Evolutionary conservation across 208 protist species (phyloP).

Genomic region (Phytomonas sp.): DNA sequence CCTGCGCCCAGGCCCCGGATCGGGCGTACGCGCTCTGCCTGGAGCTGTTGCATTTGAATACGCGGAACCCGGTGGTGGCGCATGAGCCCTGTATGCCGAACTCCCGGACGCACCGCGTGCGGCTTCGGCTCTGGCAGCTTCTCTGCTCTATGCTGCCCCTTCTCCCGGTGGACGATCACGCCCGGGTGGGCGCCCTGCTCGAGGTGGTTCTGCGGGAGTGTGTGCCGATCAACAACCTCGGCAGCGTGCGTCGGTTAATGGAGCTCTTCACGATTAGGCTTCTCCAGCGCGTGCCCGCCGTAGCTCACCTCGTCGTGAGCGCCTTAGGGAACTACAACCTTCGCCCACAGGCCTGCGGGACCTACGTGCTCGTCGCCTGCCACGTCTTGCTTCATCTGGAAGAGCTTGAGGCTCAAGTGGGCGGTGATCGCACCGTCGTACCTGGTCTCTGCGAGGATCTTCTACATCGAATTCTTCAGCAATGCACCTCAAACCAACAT

Average conservation of each 20-base stretch:
- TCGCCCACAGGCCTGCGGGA: constrained; percentile 77
- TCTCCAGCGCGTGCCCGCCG: constrained; percentile 36
- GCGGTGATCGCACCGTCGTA: constrained; percentile 10
- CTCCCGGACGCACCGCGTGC: constrained; percentile 72
- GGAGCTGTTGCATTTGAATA: constrained; percentile 66
- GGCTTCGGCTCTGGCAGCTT: constrained; percentile 86
- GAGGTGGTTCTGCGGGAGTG: constrained; percentile 30
- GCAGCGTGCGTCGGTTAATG: constrained; percentile 84
- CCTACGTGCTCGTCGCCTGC: constrained; percentile 59
- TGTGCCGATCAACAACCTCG: constrained; percentile 76
- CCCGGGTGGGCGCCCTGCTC: constrained; percentile 29
- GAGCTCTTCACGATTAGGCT: constrained; percentile 75
- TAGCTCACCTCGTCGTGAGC: constrained; percentile 45
- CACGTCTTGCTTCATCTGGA: constrained; percentile 58
- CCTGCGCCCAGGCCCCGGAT: constrained; percentile 28
- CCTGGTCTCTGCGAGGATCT: constrained; percentile 28
- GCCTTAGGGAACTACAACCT: constrained; percentile 50
- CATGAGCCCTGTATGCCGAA: constrained; percentile 88
- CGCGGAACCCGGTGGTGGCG: constrained; percentile 33
- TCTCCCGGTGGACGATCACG: constrained; percentile 20
- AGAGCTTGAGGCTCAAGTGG: background rate
- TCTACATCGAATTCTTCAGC: constrained; percentile 71
- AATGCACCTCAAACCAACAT: constrained; percentile 83
- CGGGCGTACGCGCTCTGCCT: constrained; percentile 22
- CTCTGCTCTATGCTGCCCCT: constrained; percentile 60